Conservation (phyloP, 208 protist genomes). For the Leishmania major region DNA sequence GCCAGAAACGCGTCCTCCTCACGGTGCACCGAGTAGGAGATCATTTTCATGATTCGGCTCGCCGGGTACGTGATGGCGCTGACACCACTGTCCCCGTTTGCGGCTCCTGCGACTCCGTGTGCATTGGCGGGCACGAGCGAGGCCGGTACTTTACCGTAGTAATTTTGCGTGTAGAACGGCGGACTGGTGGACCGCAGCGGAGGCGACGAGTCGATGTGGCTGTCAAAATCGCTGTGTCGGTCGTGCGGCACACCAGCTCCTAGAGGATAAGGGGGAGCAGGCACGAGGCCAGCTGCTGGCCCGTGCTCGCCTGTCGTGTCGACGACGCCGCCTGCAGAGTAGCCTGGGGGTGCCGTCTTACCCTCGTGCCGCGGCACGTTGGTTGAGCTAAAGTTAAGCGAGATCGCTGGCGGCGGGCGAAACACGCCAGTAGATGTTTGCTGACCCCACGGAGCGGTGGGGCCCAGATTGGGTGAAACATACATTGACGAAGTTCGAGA, state of each 20-base stretch:
- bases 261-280: background rate
- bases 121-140: constrained; percentile 16
- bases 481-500: constrained; percentile 44
- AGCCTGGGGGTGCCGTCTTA: constrained; percentile 10
- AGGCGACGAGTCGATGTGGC: constrained; percentile 11
- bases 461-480: constrained; percentile 64
- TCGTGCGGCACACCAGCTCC: constrained; percentile 6
- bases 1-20: constrained; percentile 58
- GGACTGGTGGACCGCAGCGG: constrained; percentile 22
- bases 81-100: constrained; percentile 12
- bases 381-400: constrained; percentile 19
- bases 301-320: constrained; percentile 18
- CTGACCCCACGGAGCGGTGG: constrained; percentile 62
- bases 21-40: constrained; percentile 50
- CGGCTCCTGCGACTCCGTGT: constrained; percentile 10
- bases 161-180: constrained; percentile 24
- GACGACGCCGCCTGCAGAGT: background rate
- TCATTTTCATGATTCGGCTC: constrained; percentile 60
- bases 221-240: constrained; percentile 3
- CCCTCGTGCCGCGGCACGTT: constrained; percentile 21
- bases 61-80: constrained; percentile 21
- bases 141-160: constrained; percentile 20
- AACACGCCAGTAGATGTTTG: constrained; percentile 74
- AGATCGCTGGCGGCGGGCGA: constrained; percentile 50
- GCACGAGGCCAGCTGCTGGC: background rate